Conservation (phyloP, 164 flowering plant species). For the Tinospora cordifolia region DNA sequence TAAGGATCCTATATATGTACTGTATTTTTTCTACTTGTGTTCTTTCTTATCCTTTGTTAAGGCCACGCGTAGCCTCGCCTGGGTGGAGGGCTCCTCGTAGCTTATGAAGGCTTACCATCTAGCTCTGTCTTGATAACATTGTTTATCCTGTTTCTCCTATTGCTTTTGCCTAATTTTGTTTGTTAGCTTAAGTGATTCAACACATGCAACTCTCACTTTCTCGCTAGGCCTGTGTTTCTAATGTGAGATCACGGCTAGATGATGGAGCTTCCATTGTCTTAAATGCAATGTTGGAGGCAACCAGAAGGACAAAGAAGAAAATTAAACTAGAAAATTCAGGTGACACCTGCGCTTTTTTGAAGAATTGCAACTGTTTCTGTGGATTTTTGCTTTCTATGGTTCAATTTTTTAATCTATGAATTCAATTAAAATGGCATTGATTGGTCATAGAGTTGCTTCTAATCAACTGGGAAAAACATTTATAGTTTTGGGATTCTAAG, state of each 20-base stretch:
- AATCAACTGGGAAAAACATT: no score
- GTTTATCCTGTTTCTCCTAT: no score
- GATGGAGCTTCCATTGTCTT: constrained; percentile 55
- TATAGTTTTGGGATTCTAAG: no score
- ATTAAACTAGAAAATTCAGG: constrained; percentile 61
- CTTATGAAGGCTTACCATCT: no score
- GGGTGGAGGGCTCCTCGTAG: no score
- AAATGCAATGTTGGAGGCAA: constrained; percentile 56
- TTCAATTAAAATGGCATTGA: not conserved
- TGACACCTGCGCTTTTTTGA: constrained; percentile 12
- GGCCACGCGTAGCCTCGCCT: no score
- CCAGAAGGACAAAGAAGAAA: constrained; percentile 36
- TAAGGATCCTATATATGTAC: no score
- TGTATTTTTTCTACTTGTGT: no score
- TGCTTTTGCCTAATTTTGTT: no score
- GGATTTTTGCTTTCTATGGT: not conserved
- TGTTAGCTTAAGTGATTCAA: not conserved
- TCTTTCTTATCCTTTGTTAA: no score
- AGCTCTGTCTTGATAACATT: no score
- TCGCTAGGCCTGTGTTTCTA: constrained; percentile 61
- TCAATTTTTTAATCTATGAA: not conserved
- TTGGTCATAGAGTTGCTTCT: no score
- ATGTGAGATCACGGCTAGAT: constrained; percentile 48
- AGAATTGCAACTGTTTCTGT: not conserved
- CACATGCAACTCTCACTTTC: not conserved